These are phyloP conservation scores for Phycomyces nitens DNA, from an alignment of 192 early-diverging fungal genomes.

Conservation along the genomic window DNA sequence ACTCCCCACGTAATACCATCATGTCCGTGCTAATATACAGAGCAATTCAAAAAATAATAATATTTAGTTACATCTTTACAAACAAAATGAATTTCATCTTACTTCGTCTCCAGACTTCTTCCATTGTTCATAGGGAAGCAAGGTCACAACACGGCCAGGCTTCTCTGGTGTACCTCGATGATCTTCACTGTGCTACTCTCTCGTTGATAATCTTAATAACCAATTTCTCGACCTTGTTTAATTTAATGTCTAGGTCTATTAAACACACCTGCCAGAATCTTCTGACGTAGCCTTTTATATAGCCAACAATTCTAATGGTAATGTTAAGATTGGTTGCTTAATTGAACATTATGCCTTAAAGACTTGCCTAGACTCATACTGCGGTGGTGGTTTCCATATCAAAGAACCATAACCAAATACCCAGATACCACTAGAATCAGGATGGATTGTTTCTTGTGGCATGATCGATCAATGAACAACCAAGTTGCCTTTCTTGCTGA, in stretches of 20 bases:
- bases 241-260: slow-evolving; percentile 2
- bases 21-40: slow-evolving; percentile 38
- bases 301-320: slow-evolving; percentile 53
- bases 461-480: too few species aligned
- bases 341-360: too few species aligned
- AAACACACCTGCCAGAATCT: slow-evolving; percentile 69
- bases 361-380: slow-evolving; percentile 48
- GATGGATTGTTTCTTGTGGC: background rate
- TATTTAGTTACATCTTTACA: too few species aligned
- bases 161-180: slow-evolving; percentile 77
- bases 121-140: slow-evolving; percentile 74
- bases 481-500: too few species aligned
- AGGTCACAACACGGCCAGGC: slow-evolving; percentile 85
- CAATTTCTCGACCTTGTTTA: background rate
- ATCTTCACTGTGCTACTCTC: slow-evolving; percentile 66
- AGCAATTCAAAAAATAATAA: too few species aligned
- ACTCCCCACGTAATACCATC: slow-evolving; percentile 73
- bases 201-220: slow-evolving; percentile 17
- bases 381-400: slow-evolving; percentile 53
- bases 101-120: slow-evolving; percentile 48
- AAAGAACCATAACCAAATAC: slow-evolving; percentile 59
- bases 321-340: too few species aligned
- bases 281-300: slow-evolving; percentile 64
- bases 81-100: slow-evolving; percentile 19
- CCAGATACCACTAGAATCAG: slow-evolving; percentile 38